Evolutionary conservation across 2,329 filamentous ascomycete species (phyloP).

Genomic region (Fusarium sp.): DNA sequence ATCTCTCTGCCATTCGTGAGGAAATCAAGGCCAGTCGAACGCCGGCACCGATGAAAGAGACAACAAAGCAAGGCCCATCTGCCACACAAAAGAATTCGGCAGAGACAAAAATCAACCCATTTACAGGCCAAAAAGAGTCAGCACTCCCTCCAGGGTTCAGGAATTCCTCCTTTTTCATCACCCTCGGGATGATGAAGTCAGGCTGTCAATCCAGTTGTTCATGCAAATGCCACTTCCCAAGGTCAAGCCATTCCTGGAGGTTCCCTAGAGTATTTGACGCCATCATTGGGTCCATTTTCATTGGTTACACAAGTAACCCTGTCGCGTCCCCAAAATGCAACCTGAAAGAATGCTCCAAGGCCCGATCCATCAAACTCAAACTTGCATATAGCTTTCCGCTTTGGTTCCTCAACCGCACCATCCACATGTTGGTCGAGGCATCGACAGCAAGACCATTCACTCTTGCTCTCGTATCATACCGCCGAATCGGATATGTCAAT

Average conservation of each 20-base stretch:
- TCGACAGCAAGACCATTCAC: background rate
- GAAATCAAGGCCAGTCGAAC: background rate
- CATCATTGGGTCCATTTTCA: background rate
- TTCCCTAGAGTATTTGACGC: background rate
- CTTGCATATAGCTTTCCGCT: background rate
- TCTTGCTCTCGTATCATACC: background rate
- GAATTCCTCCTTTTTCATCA: background rate
- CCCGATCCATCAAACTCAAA: background rate
- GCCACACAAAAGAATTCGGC: background rate
- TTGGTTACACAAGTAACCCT: background rate
- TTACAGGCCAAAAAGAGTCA: no score
- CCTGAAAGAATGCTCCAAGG: background rate
- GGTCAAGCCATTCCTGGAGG: background rate
- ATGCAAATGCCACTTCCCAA: background rate
- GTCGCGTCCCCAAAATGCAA: background rate
- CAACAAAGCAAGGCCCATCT: background rate
- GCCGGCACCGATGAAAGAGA: background rate
- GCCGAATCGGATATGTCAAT: background rate
- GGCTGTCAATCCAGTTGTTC: background rate
- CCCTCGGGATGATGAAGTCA: background rate
- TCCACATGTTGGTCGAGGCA: background rate
- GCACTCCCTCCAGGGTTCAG: background rate
- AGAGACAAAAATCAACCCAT: background rate
- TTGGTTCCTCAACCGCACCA: background rate
- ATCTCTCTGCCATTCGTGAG: background rate